Base-by-base conservation (phyloP, 495 filamentous ascomycete species). In the Neurospora sp. region DNA sequence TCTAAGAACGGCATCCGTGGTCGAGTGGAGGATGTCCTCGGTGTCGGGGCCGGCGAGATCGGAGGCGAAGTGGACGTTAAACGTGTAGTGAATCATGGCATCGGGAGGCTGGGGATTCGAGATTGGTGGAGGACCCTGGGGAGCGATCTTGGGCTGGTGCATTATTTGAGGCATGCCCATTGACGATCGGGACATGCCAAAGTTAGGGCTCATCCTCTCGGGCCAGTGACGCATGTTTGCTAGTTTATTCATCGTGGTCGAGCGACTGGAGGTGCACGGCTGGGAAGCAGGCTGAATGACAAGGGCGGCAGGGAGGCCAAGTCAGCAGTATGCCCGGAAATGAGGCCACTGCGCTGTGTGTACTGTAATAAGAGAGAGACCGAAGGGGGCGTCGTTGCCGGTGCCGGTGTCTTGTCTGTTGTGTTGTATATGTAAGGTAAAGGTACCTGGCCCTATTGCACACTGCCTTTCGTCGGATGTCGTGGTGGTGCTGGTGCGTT, bases 61-160 rank as follows among this genome's bases (percentile, higher is more conserved):
- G 69, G 93, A 96, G 72, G 93, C 89, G 84, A 99, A 97, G 40
- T 96, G 96, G 10, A 98, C 91, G 79, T 97, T 97, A 89, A 98
- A 98, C 77, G 93, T 92, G 82, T 87, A 87, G 79, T 87, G 83
- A 78, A 94, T 91, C 73, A 89, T 88, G 39, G 90, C 83, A 77
- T 94, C 91, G 84, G 73, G 84, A 69, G 87, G 84, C 42, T 89
- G 88, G 41, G 90, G 87, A 69, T 89, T 87, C 72, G 90, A 88
- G 81, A 91, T 86, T 27, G 90, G 88, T 39, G 90, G 88, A 74
- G 89, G 85, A 71, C 86, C 88, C 80, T 90, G 89, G 73, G 85
- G 76, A 73, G 80, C 74, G 87, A 88, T 79, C 89, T 93, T 87
- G 89, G 92, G 82, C 85, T 89, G 84, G 83, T 88, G 88, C 71